phyloP scores from a whole-genome alignment of 768 basidiomycete species.

The Dioszegia aurantiaca region DNA sequence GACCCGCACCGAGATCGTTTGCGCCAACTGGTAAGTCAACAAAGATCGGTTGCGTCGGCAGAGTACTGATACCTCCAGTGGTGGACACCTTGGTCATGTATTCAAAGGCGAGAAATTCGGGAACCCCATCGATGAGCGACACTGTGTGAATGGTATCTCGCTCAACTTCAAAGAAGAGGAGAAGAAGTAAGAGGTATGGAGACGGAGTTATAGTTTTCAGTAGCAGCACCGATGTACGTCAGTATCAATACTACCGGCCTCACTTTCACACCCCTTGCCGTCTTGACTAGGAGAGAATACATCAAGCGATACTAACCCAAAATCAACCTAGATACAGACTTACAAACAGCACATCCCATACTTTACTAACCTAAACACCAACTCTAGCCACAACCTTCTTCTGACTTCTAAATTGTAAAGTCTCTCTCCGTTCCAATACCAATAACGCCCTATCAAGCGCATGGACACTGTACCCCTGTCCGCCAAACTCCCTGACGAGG shows the following conservation, averaged over 20 bases:
- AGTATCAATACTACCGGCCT: not conserved
- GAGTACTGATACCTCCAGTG: slow-evolving; percentile 47
- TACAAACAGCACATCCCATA: too few species aligned
- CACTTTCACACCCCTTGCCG: not conserved
- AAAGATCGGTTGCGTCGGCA: not conserved
- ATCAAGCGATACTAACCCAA: not conserved
- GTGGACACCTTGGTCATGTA: slow-evolving; percentile 90
- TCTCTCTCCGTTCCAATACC: slow-evolving; percentile 89
- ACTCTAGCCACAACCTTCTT: slow-evolving; percentile 61
- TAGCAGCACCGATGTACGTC: too few species aligned
- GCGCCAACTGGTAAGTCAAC: slow-evolving; percentile 64
- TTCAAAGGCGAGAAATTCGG: slow-evolving; percentile 85
- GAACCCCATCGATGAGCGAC: slow-evolving; percentile 64
- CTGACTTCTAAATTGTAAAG: slow-evolving; percentile 80
- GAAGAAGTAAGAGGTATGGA: slow-evolving; percentile 22
- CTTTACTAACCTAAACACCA: slow-evolving; percentile 45
- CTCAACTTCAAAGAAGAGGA: slow-evolving; percentile 67
- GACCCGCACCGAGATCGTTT: slow-evolving; percentile 77
- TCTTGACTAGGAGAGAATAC: too few species aligned
- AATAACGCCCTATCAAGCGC: slow-evolving; percentile 87
- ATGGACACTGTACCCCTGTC: slow-evolving; percentile 85
- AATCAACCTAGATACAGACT: too few species aligned
- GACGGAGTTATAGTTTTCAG: too few species aligned
- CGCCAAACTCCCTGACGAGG: slow-evolving; percentile 83
- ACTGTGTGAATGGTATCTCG: slow-evolving; percentile 73